Base-by-base conservation (phyloP, 768 basidiomycete genomes). In the Chiua virens region DNA sequence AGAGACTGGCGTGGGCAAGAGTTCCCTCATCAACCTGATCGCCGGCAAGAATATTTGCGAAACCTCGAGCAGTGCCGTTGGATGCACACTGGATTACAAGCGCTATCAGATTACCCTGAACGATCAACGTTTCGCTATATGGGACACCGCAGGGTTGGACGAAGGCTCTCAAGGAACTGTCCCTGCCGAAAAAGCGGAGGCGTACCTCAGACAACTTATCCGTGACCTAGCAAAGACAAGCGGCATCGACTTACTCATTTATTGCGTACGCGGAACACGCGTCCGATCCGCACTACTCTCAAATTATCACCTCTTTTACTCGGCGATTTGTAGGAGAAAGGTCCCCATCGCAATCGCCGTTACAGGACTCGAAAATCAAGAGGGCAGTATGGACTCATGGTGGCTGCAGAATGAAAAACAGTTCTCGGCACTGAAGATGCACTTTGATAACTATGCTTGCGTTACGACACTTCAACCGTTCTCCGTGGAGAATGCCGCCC, bases 21-120 rank as follows among this genome's bases (percentile, higher is more conserved):
- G 76, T 52, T 75, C 73, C 13, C 52, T 78, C n/a, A 61, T 78
- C 50, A 78, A 77, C 52, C 64, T 78, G 61, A 51, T 78, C 18
- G 63, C 60, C 3, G 67, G 65, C 10, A 7, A 35, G 7, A 56
- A 56, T 14, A 43, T 61, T 11, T 71, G 70, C 1, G 42, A 46
- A 11, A 63, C 64, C 14, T 74, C 73, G 5, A 70, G 64, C 38
- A 56, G 61, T 4, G 67, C 70, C 1, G 43, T 54, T 0, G 73
- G 75, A 3, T 73, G 69, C 47, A 77, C 77, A 2, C 68, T 75
- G 8, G 46, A 63, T 15, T 64, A 54, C 40, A 55, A 41, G 8
- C 53, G 48, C 4, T 63, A 75, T 52, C n/a, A 39, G 8, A 21
- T 66, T 22, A 45, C 50, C 30, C 42, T 72, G n/a, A 46, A 34